phyloP scores from a whole-genome alignment of 768 basidiomycete genomes.

The Fomitopsis pulvina region DNA sequence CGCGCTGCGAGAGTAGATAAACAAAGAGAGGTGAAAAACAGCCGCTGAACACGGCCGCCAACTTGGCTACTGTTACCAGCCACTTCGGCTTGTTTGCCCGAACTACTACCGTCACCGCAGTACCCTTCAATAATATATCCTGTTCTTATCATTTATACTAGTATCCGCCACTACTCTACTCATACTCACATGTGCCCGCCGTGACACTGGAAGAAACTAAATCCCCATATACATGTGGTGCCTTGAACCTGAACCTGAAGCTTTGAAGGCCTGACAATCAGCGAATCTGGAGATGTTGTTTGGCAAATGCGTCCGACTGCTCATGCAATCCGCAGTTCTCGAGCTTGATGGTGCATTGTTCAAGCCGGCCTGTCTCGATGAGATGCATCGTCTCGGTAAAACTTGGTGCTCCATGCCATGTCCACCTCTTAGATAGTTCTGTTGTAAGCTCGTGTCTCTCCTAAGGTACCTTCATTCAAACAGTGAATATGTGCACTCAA shows the following conservation, averaged over 20 bases:
- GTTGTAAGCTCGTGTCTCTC: conserved; percentile 27
- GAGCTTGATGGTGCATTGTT: conserved; percentile 25
- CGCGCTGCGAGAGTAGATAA: neutral
- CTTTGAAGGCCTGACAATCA: too few relatives aligned
- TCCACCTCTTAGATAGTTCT: conserved; percentile 14
- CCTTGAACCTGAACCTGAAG: too few relatives aligned
- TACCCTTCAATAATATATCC: too few relatives aligned
- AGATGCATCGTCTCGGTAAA: conserved; percentile 29
- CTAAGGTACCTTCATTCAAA: too few relatives aligned
- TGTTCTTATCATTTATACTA: too few relatives aligned
- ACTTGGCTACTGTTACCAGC: neutral
- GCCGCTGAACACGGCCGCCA: neutral
- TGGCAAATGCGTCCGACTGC: neutral
- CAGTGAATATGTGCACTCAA: neutral
- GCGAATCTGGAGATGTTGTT: neutral
- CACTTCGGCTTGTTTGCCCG: too few relatives aligned
- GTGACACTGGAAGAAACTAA: too few relatives aligned
- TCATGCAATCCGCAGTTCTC: conserved; percentile 4
- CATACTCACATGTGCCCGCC: too few relatives aligned
- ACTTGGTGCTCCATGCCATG: conserved; percentile 21
- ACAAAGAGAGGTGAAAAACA: neutral
- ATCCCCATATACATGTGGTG: too few relatives aligned
- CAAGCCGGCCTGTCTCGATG: conserved; percentile 36
- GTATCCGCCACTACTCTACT: too few relatives aligned
- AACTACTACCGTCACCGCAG: too few relatives aligned